Evolutionary conservation across 768 basidiomycete species (phyloP).

Genomic region (Mycena vitilis): DNA sequence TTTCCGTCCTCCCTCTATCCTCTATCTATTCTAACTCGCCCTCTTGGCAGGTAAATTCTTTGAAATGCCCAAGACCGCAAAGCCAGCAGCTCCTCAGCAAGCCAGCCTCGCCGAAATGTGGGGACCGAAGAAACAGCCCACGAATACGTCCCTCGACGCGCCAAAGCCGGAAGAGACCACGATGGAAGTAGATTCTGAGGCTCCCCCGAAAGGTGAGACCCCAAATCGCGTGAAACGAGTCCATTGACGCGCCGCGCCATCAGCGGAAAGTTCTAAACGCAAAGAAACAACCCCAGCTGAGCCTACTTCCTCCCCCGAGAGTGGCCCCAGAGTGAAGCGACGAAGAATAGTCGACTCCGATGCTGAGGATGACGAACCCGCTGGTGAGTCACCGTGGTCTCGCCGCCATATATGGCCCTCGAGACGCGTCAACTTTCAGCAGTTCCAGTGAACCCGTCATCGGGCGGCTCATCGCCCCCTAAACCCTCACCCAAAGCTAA

Average conservation of each 20-base stretch:
- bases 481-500: conserved; percentile 28
- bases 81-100: conserved; percentile 78
- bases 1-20: conserved; percentile 21
- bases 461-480: conserved; percentile 19
- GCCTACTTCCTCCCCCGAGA: conserved; percentile 39
- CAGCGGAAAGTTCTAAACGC: conserved; percentile 57
- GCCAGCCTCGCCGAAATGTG: conserved; percentile 84
- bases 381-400: conserved; percentile 20
- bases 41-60: conserved; percentile 74
- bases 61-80: conserved; percentile 75
- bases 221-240: conserved; percentile 22
- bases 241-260: conserved; percentile 20
- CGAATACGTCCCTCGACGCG: conserved; percentile 42
- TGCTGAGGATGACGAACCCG: conserved; percentile 55
- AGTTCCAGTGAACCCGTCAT: conserved; percentile 17
- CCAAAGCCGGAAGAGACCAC: conserved; percentile 40
- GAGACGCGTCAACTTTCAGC: background rate
- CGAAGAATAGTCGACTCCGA: conserved; percentile 67
- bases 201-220: conserved; percentile 39
- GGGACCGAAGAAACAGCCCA: conserved; percentile 59
- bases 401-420: background rate
- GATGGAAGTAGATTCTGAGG: conserved; percentile 47
- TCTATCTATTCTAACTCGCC: conserved; percentile 5
- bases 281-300: conserved; percentile 43
- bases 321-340: conserved; percentile 56